Evolutionary conservation across 495 filamentous ascomycete genomes (phyloP).

Genomic region (Neurospora sp.): DNA sequence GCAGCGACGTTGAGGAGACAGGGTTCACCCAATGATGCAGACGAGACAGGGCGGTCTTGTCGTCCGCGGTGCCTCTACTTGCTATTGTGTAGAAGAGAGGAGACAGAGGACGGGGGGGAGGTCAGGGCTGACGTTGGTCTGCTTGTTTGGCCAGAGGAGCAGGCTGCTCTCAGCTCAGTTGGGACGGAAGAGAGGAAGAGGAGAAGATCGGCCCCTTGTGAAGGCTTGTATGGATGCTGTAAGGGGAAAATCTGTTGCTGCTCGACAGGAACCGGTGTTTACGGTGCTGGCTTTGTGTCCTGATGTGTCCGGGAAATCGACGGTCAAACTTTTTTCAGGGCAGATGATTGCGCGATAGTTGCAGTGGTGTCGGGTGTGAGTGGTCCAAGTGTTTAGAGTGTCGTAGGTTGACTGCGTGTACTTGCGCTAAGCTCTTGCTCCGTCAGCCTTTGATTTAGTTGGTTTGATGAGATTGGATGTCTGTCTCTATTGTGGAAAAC

Average conservation of each 20-base stretch:
- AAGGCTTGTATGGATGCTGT: background rate
- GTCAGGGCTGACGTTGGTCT: conserved; percentile 21
- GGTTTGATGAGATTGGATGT: background rate
- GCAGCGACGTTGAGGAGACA: conserved; percentile 14
- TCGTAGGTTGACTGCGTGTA: background rate
- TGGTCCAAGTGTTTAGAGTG: background rate
- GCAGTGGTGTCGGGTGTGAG: conserved; percentile 1
- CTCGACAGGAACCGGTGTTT: background rate
- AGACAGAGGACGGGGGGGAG: conserved; percentile 13
- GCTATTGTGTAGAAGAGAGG: background rate
- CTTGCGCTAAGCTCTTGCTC: background rate
- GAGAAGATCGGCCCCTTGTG: background rate
- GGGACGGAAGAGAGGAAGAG: conserved; percentile 3
- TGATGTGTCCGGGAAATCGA: conserved; percentile 22
- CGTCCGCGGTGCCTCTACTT: background rate
- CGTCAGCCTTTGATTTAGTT: background rate
- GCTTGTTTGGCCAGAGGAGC: conserved; percentile 1
- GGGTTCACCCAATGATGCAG: conserved; percentile 22
- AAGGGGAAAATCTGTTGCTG: background rate
- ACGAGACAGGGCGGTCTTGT: conserved; percentile 10
- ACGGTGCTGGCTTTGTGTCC: conserved; percentile 6
- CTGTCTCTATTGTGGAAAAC: background rate
- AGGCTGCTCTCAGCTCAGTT: conserved; percentile 8
- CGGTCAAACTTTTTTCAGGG: conserved; percentile 21
- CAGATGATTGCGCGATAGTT: conserved; percentile 17